Evolutionary conservation across 768 basidiomycete genomes (phyloP).

Genomic region (Tricholoma sp.): DNA sequence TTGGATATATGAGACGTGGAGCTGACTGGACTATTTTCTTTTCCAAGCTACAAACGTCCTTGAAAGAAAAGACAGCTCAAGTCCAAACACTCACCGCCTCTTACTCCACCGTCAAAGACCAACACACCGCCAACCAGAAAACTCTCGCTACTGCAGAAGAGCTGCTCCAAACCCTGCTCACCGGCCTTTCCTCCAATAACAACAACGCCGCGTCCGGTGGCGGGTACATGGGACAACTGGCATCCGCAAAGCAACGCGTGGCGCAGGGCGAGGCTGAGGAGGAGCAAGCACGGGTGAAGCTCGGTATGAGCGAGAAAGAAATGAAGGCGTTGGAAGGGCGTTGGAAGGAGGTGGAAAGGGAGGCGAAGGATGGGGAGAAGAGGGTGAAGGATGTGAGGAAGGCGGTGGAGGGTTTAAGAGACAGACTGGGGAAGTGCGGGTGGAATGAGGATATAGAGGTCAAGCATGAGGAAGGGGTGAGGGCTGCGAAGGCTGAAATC

Average conservation of each 20-base stretch:
- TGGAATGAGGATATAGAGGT: slow-evolving; percentile 79
- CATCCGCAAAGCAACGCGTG: slow-evolving; percentile 70
- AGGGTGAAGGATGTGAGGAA: slow-evolving; percentile 55
- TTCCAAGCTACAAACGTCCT: slow-evolving; percentile 48
- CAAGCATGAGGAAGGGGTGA: slow-evolving; percentile 45
- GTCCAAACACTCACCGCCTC: slow-evolving; percentile 49
- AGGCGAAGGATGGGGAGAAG: slow-evolving; percentile 72
- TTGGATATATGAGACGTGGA: neutral
- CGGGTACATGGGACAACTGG: slow-evolving; percentile 95
- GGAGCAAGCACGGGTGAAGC: slow-evolving; percentile 72
- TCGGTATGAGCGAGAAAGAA: slow-evolving; percentile 76
- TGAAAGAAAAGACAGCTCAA: slow-evolving; percentile 55
- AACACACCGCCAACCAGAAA: slow-evolving; percentile 54
- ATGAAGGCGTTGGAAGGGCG: slow-evolving; percentile 67
- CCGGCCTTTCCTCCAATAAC: slow-evolving; percentile 76
- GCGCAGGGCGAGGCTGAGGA: slow-evolving; percentile 81
- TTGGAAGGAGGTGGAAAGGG: slow-evolving; percentile 81
- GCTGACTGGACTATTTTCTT: neutral
- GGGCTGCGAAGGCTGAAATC: slow-evolving; percentile 48
- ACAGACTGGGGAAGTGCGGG: slow-evolving; percentile 51
- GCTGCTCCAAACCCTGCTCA: slow-evolving; percentile 91
- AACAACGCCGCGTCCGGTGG: slow-evolving; percentile 62
- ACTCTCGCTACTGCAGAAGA: slow-evolving; percentile 77
- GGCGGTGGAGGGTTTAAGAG: slow-evolving; percentile 53
- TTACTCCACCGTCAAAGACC: slow-evolving; percentile 63